These are phyloP conservation scores for Mycothermus thermophilus DNA, from an alignment of 495 filamentous ascomycete species.

Conservation along the genomic window DNA sequence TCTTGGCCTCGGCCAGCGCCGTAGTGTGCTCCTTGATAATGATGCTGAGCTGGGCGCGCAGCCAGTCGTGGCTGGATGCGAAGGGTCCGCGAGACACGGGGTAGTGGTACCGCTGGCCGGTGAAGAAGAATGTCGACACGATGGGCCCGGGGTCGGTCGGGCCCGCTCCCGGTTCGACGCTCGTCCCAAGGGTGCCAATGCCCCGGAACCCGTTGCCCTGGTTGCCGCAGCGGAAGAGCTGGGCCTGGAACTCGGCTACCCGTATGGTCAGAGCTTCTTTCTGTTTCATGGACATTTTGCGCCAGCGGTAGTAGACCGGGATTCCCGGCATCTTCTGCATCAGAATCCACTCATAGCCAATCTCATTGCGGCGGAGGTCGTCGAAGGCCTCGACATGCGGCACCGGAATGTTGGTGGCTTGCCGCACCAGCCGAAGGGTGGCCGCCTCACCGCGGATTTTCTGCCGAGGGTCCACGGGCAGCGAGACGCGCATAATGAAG, in stretches of 20 bases:
- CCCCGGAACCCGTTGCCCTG: slow-evolving; percentile 18
- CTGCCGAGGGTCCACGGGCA: slow-evolving; percentile 39
- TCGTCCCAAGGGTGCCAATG: slow-evolving; percentile 21
- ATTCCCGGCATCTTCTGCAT: slow-evolving; percentile 36
- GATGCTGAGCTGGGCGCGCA: slow-evolving; percentile 14
- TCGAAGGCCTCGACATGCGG: slow-evolving; percentile 37
- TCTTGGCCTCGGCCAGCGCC: slow-evolving; percentile 5
- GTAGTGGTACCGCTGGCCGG: slow-evolving; percentile 15
- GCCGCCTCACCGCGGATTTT: slow-evolving; percentile 44
- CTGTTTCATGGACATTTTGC: slow-evolving; percentile 17
- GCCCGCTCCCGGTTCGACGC: not conserved
- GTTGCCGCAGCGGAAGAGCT: slow-evolving; percentile 16
- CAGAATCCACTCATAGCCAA: slow-evolving; percentile 49
- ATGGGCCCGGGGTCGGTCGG: slow-evolving; percentile 11
- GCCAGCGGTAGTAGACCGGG: slow-evolving; percentile 29
- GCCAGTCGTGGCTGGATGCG: slow-evolving; percentile 19
- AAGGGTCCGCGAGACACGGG: slow-evolving; percentile 17
- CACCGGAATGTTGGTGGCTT: slow-evolving; percentile 37
- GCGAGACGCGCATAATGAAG: slow-evolving; percentile 35
- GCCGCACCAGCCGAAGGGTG: slow-evolving; percentile 35
- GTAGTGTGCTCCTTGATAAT: slow-evolving; percentile 17
- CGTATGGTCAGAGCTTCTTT: slow-evolving; percentile 27
- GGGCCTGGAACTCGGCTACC: slow-evolving; percentile 24
- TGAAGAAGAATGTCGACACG: slow-evolving; percentile 17
- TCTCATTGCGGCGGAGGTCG: slow-evolving; percentile 27